These are phyloP conservation scores for Pichia sp. DNA, from an alignment of 1,139 yeast species.

Conservation along the genomic window DNA sequence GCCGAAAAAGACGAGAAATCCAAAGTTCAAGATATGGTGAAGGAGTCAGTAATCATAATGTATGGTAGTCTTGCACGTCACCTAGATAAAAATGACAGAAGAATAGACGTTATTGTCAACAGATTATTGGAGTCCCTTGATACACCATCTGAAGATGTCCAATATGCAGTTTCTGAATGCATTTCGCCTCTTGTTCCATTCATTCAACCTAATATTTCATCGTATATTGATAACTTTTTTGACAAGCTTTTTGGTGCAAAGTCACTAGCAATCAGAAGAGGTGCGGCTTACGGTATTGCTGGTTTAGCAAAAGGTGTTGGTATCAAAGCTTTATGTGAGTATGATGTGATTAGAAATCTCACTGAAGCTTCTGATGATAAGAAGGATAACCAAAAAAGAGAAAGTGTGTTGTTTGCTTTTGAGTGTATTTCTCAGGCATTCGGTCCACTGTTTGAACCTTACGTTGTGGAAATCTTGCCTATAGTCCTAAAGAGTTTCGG, in stretches of 20 bases:
- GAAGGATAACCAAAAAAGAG: conserved; percentile 68
- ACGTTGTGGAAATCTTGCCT: conserved; percentile 84
- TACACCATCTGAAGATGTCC: conserved; percentile 87
- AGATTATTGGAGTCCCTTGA: conserved; percentile 70
- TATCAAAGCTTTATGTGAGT: conserved; percentile 66
- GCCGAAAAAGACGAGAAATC: conserved; percentile 42
- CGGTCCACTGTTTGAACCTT: conserved; percentile 84
- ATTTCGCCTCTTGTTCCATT: conserved; percentile 74
- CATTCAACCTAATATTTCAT: conserved; percentile 46
- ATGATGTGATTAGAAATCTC: conserved; percentile 69
- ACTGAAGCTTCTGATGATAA: conserved; percentile 86
- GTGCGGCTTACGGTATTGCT: conserved; percentile 95
- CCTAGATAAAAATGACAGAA: conserved; percentile 56
- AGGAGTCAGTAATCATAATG: conserved; percentile 77
- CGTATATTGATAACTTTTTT: conserved; percentile 55
- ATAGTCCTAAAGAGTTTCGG: conserved; percentile 77
- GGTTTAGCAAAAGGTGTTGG: conserved; percentile 92
- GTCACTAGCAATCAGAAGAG: conserved; percentile 61
- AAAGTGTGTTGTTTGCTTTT: conserved; percentile 83
- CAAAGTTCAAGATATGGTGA: conserved; percentile 56
- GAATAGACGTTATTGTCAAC: conserved; percentile 62
- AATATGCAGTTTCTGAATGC: conserved; percentile 79
- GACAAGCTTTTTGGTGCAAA: conserved; percentile 52
- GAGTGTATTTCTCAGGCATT: conserved; percentile 77
- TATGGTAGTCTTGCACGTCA: conserved; percentile 89